Base-by-base conservation (phyloP, 2,329 filamentous ascomycete genomes). In the Nemania abortiva region DNA sequence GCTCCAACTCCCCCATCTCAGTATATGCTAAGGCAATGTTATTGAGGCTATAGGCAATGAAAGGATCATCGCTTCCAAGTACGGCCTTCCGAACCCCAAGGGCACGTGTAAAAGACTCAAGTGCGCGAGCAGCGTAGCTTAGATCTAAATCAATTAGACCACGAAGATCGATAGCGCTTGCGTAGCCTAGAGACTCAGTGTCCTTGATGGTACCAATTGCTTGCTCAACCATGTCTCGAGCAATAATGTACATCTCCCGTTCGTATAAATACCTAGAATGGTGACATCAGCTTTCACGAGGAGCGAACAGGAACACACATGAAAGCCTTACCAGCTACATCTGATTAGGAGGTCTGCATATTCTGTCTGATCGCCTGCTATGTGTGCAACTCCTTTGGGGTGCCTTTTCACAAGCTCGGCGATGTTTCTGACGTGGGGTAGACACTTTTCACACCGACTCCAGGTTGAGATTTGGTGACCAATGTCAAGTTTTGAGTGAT, bases 11-110 rank as follows among this genome's bases (percentile, higher is more conserved):
- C 2, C 73, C 74, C 63, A 79, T 70, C 68, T 81, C 79, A 0
- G 79, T 80, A 66, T 77, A 78, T 9, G 77, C 77, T 7, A 80
- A 67, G 15, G 75, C 78, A 34, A 80, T 72, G 53, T 80, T 77
- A 66, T 79, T 79, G 15, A 78, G 66, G 55, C 76, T 77, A 29
- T 68, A 77, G 1, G 77, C 77, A 39, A 79, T 74, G 56, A 78
- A 74, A 4, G 74, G 57, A 53, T 79, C 76, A 5, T 76, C 72
- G 2, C 68, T 60, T 24, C 69, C 73, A 6, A 76, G 69, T 11
- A 55, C 59, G 10, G 61, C 61, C 47, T 71, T 70, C 11, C 77
- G 71, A 39, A 77, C 75, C 49, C 74, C 70, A 6, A 77, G 67
- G 7, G 75, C 75, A 9, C 55, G 49, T 9, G 70, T 68, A 62